These are phyloP conservation scores for Pseudoperonospora humuli DNA, from an alignment of 352 stramenopile genomes.

Conservation along the genomic window DNA sequence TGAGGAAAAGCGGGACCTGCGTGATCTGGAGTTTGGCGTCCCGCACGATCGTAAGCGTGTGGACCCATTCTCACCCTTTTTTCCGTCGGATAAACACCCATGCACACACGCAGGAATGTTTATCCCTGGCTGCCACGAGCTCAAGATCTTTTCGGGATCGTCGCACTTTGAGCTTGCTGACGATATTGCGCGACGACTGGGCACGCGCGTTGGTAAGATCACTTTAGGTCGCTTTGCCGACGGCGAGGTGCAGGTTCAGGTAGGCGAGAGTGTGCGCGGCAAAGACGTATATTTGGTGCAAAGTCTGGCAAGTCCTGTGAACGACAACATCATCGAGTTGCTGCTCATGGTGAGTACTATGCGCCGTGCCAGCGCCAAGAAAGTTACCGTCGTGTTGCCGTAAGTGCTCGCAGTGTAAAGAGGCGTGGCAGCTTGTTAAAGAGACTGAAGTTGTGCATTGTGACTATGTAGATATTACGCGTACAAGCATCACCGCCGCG, in stretches of 20 bases:
- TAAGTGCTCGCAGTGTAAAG: slow-evolving; percentile 28
- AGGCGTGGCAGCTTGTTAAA: background rate
- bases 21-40: slow-evolving; percentile 81
- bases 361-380: slow-evolving; percentile 89
- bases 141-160: slow-evolving; percentile 90
- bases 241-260: slow-evolving; percentile 89
- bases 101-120: slow-evolving; percentile 89
- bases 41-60: slow-evolving; percentile 83
- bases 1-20: slow-evolving; percentile 71
- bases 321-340: slow-evolving; percentile 93
- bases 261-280: slow-evolving; percentile 88
- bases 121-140: slow-evolving; percentile 87
- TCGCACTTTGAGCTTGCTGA: slow-evolving; percentile 87
- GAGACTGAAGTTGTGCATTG: slow-evolving; percentile 3
- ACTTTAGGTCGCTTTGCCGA: slow-evolving; percentile 88
- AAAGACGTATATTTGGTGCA: slow-evolving; percentile 94
- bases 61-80: slow-evolving; percentile 84
- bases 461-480: slow-evolving; percentile 70
- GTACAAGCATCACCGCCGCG: slow-evolving; percentile 89
- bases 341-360: slow-evolving; percentile 93
- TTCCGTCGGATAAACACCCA: slow-evolving; percentile 86
- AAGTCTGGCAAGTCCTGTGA: slow-evolving; percentile 87
- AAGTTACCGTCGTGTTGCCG: slow-evolving; percentile 91
- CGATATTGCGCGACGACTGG: slow-evolving; percentile 83
- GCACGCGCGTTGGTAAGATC: slow-evolving; percentile 82